Evolutionary conservation across 75 land plant genomes (phyloP), one percentile per base, ranked within the genome.

Genomic region (Sequoiadendron giganteum): DNA sequence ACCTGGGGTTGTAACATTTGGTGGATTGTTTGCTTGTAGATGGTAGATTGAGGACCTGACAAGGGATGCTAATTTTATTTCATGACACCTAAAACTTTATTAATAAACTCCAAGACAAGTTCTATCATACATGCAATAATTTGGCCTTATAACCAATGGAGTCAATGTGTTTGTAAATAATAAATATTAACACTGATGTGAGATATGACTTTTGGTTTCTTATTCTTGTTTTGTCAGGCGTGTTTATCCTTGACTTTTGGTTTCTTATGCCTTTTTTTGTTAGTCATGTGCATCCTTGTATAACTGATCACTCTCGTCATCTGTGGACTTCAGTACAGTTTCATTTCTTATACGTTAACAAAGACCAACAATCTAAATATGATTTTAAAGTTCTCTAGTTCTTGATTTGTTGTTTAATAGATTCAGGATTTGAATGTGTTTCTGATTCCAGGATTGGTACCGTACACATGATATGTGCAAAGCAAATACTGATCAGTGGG

Each of bases 401-500:
- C 40, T 25, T 7, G 70, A 65, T 25, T 25, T 65, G 30, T 65
- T 25, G n/a, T 25, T 65, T 28, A 25, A 25, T 25, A 65, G 70
- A 7, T 25, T 79, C 28, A 40, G 82, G 25, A 21, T 39, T 40
- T 79, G 40, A 42, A 42, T 79, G 82, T 79, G 43, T 40, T 78
- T 40, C 47, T 42, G 82, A 65, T 79, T 79, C 45, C 56, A 88
- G 89, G 89, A 38, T 19, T 88, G 89, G 89, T 30, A 85, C 18
- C 54, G 36, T 84, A 82, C 87, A 0, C 49, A 34, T 43, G 88
- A 91, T 21, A 30, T 86, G 13, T 90, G 86, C 81, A 88, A 88
- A 52, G 18, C 52, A 52, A 88, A 92, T 21, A 84, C 70, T 56
- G 88, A 89, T 25, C 88, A 90, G 76, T 93, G 94, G 94, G 91